A percentile compares a stretch with the other conserved stretches of the same genome.
phyloP scores from a whole-genome alignment of 1,139 yeast genomes.

The Zygotorulaspora mrakii region DNA sequence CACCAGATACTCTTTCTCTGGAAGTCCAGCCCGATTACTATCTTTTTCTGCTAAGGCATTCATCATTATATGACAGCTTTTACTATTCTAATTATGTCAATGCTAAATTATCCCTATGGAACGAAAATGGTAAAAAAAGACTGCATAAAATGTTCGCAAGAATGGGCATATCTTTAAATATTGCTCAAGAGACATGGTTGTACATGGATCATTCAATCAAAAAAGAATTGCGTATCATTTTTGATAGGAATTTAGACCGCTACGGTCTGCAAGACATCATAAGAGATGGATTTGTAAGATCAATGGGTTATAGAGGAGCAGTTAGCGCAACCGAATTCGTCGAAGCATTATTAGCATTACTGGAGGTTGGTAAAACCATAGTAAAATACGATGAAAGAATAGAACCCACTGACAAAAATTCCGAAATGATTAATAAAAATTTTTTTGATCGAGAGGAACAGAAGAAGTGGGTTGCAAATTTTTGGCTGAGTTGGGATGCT shows the following conservation, averaged over 20 bases:
- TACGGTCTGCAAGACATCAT: slow-evolving; percentile 83
- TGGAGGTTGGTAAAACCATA: slow-evolving; percentile 56
- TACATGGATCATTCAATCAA: slow-evolving; percentile 83
- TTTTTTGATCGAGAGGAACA: slow-evolving; percentile 46
- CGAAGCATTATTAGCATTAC: slow-evolving; percentile 77
- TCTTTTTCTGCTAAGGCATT: slow-evolving; percentile 80
- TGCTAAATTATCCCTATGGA: slow-evolving; percentile 82
- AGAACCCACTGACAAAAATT: slow-evolving; percentile 24
- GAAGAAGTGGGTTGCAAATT: slow-evolving; percentile 77
- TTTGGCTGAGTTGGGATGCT: slow-evolving; percentile 97
- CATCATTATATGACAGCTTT: slow-evolving; percentile 90
- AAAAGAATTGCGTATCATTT: slow-evolving; percentile 64
- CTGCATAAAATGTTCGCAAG: slow-evolving; percentile 89
- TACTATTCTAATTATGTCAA: slow-evolving; percentile 86
- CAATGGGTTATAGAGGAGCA: slow-evolving; percentile 83
- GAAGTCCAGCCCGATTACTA: slow-evolving; percentile 80
- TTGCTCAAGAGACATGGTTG: slow-evolving; percentile 89
- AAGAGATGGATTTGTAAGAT: slow-evolving; percentile 79
- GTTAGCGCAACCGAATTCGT: slow-evolving; percentile 92
- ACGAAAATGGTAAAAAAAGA: slow-evolving; percentile 84
- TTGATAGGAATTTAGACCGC: slow-evolving; percentile 63
- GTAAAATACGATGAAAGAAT: slow-evolving; percentile 15
- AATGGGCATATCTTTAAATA: slow-evolving; percentile 89
- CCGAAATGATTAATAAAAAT: slow-evolving; percentile 24
- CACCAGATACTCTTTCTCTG: slow-evolving; percentile 58